Conservation (phyloP, 139 green algal genomes). For the Zygnema circumcarinatum region DNA sequence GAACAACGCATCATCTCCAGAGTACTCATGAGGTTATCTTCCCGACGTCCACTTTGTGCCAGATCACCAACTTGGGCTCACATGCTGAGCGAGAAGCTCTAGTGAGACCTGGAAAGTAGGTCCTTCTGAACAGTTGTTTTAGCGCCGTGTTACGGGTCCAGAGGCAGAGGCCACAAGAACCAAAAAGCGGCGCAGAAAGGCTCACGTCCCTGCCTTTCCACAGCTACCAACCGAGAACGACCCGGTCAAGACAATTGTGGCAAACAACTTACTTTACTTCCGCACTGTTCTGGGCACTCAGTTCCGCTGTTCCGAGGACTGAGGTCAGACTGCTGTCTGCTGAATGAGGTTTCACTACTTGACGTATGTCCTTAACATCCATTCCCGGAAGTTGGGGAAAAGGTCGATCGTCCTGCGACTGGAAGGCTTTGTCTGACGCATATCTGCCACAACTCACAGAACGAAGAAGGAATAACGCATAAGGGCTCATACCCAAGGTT, state of each 20-base stretch:
- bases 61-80: no score
- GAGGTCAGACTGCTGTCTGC: background rate
- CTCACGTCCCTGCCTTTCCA: no score
- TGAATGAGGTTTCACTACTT: background rate
- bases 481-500: no score
- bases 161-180: background rate
- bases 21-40: no score
- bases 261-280: background rate
- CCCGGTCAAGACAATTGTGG: background rate
- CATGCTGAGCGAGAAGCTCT: no score
- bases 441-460: background rate
- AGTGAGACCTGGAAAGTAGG: no score
- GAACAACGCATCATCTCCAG: no score
- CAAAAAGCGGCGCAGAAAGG: background rate
- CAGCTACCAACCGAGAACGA: background rate
- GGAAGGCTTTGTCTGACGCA: background rate
- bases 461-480: no score
- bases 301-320: background rate
- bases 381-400: background rate
- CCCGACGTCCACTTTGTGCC: no score
- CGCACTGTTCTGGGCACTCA: background rate
- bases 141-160: background rate
- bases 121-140: background rate
- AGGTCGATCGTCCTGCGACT: background rate
- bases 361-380: background rate